These are phyloP conservation scores for Comarum palustre DNA, from an alignment of 306 rosid genomes.

Conservation along the genomic window DNA sequence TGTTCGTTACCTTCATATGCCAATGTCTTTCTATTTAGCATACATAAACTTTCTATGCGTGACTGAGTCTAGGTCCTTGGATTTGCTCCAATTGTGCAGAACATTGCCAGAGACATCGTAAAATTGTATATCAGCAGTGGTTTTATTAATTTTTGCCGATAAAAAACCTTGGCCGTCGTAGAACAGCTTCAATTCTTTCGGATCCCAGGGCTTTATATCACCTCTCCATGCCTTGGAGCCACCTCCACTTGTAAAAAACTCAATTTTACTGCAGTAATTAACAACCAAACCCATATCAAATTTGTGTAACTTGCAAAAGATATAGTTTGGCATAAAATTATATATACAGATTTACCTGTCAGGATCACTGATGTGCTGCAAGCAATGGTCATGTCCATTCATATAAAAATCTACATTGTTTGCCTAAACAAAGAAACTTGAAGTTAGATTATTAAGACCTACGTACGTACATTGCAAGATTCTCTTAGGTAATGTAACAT, in stretches of 20 bases:
- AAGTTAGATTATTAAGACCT: neutral
- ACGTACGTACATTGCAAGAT: neutral
- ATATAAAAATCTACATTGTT: conserved; percentile 61
- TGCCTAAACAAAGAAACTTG: conserved; percentile 32
- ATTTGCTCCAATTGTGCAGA: conserved; percentile 44
- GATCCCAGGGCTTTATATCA: conserved; percentile 31
- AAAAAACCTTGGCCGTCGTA: conserved; percentile 84
- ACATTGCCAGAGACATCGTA: conserved; percentile 54
- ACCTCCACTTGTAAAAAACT: conserved; percentile 78
- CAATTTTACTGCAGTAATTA: conserved; percentile 43
- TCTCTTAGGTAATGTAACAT: neutral
- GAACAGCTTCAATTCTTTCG: conserved; percentile 51
- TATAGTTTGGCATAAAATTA: neutral
- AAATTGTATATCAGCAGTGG: conserved; percentile 41
- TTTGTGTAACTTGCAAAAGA: neutral
- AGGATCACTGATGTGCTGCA: conserved; percentile 57
- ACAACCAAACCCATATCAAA: neutral
- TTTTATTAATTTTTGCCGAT: conserved; percentile 38
- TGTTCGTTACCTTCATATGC: neutral
- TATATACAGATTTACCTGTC: conserved; percentile 40
- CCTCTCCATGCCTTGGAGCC: conserved; percentile 94
- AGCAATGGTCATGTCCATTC: conserved; percentile 87
- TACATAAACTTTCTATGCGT: neutral
- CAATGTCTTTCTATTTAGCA: neutral
- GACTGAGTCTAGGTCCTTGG: neutral